Evolutionary conservation across 1,284 basidiomycete genomes (phyloP).

Genomic region (Melampsora americana): DNA sequence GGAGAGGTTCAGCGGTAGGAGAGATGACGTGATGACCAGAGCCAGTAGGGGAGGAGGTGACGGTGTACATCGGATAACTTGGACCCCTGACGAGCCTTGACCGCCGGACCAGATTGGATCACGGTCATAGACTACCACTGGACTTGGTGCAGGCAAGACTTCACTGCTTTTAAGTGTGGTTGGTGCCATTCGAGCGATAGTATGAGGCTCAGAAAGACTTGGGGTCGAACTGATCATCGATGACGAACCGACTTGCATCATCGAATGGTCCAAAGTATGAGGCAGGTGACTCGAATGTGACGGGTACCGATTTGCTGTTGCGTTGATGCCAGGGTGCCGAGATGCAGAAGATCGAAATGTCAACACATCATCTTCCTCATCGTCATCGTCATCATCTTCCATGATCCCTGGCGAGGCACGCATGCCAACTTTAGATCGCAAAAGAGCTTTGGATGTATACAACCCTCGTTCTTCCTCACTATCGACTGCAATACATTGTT

Average conservation of each 20-base stretch:
- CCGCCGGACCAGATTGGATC: slow-evolving; percentile 46
- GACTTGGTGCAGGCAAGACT: slow-evolving; percentile 55
- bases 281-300: slow-evolving; percentile 12
- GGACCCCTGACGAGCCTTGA: slow-evolving; percentile 19
- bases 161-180: slow-evolving; percentile 78
- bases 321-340: slow-evolving; percentile 43
- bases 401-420: slow-evolving; percentile 44
- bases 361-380: slow-evolving; percentile 64
- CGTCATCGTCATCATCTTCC: slow-evolving; percentile 56
- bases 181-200: slow-evolving; percentile 91
- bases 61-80: slow-evolving; percentile 15
- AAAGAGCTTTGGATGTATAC: slow-evolving; percentile 13
- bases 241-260: slow-evolving; percentile 56
- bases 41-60: slow-evolving; percentile 31
- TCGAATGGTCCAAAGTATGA: slow-evolving; percentile 55
- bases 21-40: slow-evolving; percentile 58
- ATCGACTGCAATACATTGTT: slow-evolving; percentile 91
- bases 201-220: slow-evolving; percentile 62
- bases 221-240: slow-evolving; percentile 52
- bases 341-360: slow-evolving; percentile 53
- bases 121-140: slow-evolving; percentile 64
- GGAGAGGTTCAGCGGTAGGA: slow-evolving; percentile 50
- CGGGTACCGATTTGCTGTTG: slow-evolving; percentile 33
- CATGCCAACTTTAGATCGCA: background rate
- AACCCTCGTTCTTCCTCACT: slow-evolving; percentile 52